Percentiles rank a stretch among this genome's conserved stretches.
These are phyloP conservation scores for Ophiostoma perfectum DNA, from an alignment of 2,329 filamentous ascomycete genomes.

Conservation along the genomic window DNA sequence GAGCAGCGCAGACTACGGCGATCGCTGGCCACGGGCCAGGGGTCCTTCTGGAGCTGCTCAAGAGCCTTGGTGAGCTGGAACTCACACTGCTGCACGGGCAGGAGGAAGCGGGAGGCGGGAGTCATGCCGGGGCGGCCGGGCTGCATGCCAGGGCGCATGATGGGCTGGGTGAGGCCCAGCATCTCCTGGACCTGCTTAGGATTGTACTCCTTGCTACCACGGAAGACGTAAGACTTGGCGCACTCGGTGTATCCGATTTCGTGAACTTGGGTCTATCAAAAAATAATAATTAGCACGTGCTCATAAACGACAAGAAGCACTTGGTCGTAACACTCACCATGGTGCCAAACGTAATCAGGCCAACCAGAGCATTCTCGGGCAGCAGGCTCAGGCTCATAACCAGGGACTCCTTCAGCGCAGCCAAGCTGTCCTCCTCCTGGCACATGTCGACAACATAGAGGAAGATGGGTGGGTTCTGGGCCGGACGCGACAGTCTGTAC, in stretches of 20 bases:
- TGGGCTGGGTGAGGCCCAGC: conserved; percentile 74
- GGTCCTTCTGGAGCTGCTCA: conserved; percentile 92
- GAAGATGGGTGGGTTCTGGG: conserved; percentile 81
- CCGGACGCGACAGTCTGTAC: conserved; percentile 73
- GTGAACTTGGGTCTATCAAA: conserved; percentile 75
- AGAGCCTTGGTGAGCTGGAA: conserved; percentile 95
- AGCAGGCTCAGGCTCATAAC: conserved; percentile 80
- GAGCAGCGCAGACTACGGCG: conserved; percentile 86
- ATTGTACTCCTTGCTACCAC: conserved; percentile 95
- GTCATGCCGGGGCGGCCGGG: conserved; percentile 61
- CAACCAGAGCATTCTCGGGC: conserved; percentile 75
- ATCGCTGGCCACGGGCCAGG: conserved; percentile 94
- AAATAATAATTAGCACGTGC: neutral
- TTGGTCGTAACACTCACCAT: conserved; percentile 60
- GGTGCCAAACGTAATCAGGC: conserved; percentile 82
- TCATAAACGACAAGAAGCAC: neutral
- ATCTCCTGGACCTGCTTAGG: conserved; percentile 99
- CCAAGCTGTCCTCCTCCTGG: conserved; percentile 80
- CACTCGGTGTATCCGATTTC: conserved; percentile 98
- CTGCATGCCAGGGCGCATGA: conserved; percentile 67
- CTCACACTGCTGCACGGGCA: conserved; percentile 92
- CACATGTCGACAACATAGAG: conserved; percentile 84
- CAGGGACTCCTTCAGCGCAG: conserved; percentile 77
- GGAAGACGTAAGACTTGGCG: conserved; percentile 97
- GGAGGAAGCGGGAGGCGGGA: conserved; percentile 80